Conservation (phyloP, 1,139 yeast species). For the Kodamaea sp. region DNA sequence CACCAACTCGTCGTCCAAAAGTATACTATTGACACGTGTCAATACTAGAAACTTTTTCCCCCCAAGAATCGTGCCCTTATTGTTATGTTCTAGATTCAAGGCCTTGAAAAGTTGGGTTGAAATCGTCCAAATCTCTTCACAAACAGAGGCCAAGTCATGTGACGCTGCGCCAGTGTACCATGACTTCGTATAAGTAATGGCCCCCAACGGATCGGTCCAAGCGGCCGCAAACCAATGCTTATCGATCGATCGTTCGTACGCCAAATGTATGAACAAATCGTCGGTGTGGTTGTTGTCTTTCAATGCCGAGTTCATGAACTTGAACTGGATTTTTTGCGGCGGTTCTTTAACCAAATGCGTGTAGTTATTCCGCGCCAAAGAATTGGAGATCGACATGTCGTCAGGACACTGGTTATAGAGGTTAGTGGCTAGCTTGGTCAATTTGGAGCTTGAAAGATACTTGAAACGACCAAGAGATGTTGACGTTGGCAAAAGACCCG, state of each 20-base stretch:
- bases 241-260: slow-evolving; percentile 79
- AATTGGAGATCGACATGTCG: slow-evolving; percentile 6
- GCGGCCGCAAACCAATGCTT: slow-evolving; percentile 83
- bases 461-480: slow-evolving; percentile 23
- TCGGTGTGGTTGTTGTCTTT: slow-evolving; percentile 40
- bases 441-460: slow-evolving; percentile 45
- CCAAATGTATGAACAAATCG: slow-evolving; percentile 78
- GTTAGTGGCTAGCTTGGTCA: slow-evolving; percentile 53
- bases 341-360: slow-evolving; percentile 46
- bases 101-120: slow-evolving; percentile 36
- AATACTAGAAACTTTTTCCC: slow-evolving; percentile 64
- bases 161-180: slow-evolving; percentile 41
- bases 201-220: slow-evolving; percentile 86
- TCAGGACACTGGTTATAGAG: slow-evolving; percentile 61
- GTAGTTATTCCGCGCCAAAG: slow-evolving; percentile 23
- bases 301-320: slow-evolving; percentile 29
- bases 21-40: slow-evolving; percentile 65
- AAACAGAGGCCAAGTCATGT: slow-evolving; percentile 31
- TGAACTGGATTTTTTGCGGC: slow-evolving; percentile 50
- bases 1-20: slow-evolving; percentile 74
- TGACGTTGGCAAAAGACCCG: not conserved
- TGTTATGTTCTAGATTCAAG: slow-evolving; percentile 33
- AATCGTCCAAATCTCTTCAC: slow-evolving; percentile 40
- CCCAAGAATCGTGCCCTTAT: slow-evolving; percentile 30
- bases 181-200: slow-evolving; percentile 57